A percentile compares a stretch with the other conserved stretches of the same genome.
These are phyloP conservation scores for Malassezia psittaci DNA, from an alignment of 1,284 basidiomycete species.

Conservation along the genomic window DNA sequence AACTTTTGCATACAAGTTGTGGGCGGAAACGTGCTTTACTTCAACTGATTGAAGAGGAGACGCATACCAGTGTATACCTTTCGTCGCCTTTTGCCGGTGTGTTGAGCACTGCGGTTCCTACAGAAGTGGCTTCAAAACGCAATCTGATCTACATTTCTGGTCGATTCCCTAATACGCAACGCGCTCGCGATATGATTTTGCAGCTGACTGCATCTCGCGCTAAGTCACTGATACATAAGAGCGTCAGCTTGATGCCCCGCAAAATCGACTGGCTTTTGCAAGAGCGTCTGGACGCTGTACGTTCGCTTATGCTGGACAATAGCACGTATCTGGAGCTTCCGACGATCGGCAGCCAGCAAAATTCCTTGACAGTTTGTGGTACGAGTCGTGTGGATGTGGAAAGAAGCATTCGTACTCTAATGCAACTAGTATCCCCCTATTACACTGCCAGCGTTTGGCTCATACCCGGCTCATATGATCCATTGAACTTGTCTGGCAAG, in stretches of 20 bases:
- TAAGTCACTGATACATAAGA: conserved; percentile 79
- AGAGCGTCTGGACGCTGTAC: conserved; percentile 80
- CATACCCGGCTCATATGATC: conserved; percentile 82
- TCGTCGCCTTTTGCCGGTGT: conserved; percentile 81
- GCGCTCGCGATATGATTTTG: conserved; percentile 87
- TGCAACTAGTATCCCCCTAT: conserved; percentile 89
- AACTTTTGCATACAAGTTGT: conserved; percentile 81
- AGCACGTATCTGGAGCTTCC: conserved; percentile 92
- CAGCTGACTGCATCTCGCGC: conserved; percentile 75
- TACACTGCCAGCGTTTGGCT: conserved; percentile 95
- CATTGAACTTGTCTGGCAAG: conserved; percentile 68
- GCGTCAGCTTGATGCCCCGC: conserved; percentile 84
- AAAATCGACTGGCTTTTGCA: conserved; percentile 97
- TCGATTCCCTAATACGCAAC: conserved; percentile 89
- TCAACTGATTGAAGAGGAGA: conserved; percentile 92
- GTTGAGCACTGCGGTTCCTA: conserved; percentile 48
- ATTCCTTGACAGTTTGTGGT: conserved; percentile 84
- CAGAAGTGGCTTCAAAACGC: conserved; percentile 54
- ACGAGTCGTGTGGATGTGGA: conserved; percentile 92
- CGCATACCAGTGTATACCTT: conserved; percentile 89
- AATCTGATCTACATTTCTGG: conserved; percentile 93
- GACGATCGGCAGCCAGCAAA: conserved; percentile 76
- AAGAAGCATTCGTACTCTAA: conserved; percentile 83
- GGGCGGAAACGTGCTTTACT: conserved; percentile 77
- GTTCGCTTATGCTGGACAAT: conserved; percentile 86